Conservation (phyloP, 371 early-diverging fungal genomes). For the Batrachochytrium dendrobatidis region DNA sequence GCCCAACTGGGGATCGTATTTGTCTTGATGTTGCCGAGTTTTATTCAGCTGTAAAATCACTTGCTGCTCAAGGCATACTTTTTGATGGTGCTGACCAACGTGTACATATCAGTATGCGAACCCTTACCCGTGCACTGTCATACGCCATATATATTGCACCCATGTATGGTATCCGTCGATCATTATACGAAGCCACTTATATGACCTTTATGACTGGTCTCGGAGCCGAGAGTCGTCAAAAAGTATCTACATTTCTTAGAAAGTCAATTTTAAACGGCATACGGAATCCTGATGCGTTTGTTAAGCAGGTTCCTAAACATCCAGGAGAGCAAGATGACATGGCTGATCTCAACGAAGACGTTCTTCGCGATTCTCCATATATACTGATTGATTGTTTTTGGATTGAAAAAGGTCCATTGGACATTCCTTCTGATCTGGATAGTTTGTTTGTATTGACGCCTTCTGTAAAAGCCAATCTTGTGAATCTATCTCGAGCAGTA, state of each 20-base stretch:
- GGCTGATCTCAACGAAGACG: neutral
- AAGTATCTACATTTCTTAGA: constrained; percentile 55
- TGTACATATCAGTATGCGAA: constrained; percentile 92
- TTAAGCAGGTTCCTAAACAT: constrained; percentile 14
- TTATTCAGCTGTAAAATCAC: constrained; percentile 69
- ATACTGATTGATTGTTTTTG: constrained; percentile 82
- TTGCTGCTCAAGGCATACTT: constrained; percentile 62
- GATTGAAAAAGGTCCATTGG: constrained; percentile 64
- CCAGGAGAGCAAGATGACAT: neutral
- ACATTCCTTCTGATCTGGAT: constrained; percentile 11
- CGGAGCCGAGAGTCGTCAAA: constrained; percentile 58
- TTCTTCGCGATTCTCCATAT: constrained; percentile 25
- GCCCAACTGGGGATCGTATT: constrained; percentile 54
- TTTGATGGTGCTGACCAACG: constrained; percentile 87
- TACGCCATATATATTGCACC: constrained; percentile 66
- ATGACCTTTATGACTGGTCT: constrained; percentile 95
- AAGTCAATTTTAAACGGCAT: constrained; percentile 52
- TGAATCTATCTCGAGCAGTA: constrained; percentile 87
- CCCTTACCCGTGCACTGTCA: constrained; percentile 81
- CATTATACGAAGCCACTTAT: constrained; percentile 85
- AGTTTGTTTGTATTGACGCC: constrained; percentile 76
- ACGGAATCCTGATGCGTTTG: constrained; percentile 15
- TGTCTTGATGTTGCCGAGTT: constrained; percentile 75
- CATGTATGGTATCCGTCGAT: constrained; percentile 68
- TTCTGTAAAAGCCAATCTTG: constrained; percentile 78